phyloP scores from a whole-genome alignment of 495 filamentous ascomycete species.

The Geopyxis carbonaria region DNA sequence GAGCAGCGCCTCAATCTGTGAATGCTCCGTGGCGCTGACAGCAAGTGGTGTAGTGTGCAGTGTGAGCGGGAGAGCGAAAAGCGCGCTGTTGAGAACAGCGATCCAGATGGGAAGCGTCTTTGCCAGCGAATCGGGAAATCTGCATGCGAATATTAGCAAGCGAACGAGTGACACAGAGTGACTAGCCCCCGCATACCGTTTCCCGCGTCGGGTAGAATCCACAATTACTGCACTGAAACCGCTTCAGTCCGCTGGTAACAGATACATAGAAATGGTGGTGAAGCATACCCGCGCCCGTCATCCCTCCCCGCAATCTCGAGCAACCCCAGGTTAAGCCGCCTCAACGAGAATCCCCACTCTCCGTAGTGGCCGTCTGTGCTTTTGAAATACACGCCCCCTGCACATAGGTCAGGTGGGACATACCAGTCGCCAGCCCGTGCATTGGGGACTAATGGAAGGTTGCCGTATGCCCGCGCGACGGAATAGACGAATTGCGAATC shows the following conservation, averaged over 20 bases:
- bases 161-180: slow-evolving; percentile 31
- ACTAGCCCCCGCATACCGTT: no score
- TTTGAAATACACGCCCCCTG: slow-evolving; percentile 79
- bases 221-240: slow-evolving; percentile 63
- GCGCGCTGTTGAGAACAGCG: slow-evolving; percentile 57
- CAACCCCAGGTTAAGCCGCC: slow-evolving; percentile 70
- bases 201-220: slow-evolving; percentile 86
- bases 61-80: slow-evolving; percentile 38
- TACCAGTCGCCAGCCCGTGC: slow-evolving; percentile 96
- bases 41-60: slow-evolving; percentile 49
- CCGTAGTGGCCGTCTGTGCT: slow-evolving; percentile 88
- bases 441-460: slow-evolving; percentile 76
- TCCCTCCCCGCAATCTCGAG: slow-evolving; percentile 40
- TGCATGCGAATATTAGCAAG: slow-evolving; percentile 16
- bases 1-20: slow-evolving; percentile 56
- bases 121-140: slow-evolving; percentile 79
- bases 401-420: slow-evolving; percentile 38
- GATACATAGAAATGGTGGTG: not conserved
- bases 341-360: slow-evolving; percentile 71
- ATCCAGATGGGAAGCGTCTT: slow-evolving; percentile 95
- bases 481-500: slow-evolving; percentile 51
- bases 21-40: slow-evolving; percentile 55
- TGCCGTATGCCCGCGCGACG: slow-evolving; percentile 33
- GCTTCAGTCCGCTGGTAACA: not conserved
- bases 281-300: slow-evolving; percentile 50